phyloP scores from a whole-genome alignment of 148 eudicot species.

The Nepenthes gracilis region DNA sequence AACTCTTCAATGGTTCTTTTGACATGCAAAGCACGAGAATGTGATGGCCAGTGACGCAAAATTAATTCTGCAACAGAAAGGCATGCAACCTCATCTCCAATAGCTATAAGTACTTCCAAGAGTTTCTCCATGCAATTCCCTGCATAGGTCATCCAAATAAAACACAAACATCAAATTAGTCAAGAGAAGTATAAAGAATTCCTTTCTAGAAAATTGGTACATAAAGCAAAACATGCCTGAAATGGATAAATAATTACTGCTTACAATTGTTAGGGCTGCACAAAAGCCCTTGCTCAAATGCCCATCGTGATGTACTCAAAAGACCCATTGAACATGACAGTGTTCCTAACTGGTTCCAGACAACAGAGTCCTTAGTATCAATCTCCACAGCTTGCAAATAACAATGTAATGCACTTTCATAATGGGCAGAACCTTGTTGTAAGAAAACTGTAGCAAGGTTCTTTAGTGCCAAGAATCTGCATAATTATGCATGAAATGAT shows the following conservation, averaged over 20 bases:
- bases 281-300: slow-evolving; percentile 93
- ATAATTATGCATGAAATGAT: neutral
- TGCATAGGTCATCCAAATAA: slow-evolving; percentile 15
- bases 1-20: slow-evolving; percentile 76
- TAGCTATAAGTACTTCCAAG: slow-evolving; percentile 89
- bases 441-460: slow-evolving; percentile 91
- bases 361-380: slow-evolving; percentile 84
- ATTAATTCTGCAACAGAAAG: slow-evolving; percentile 86
- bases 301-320: slow-evolving; percentile 90
- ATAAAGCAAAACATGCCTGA: no score
- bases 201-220: no score
- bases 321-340: slow-evolving; percentile 90
- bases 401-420: slow-evolving; percentile 75
- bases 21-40: slow-evolving; percentile 87
- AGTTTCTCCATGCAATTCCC: slow-evolving; percentile 99
- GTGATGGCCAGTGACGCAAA: slow-evolving; percentile 93
- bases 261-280: slow-evolving; percentile 99
- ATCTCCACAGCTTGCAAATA: slow-evolving; percentile 99
- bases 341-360: slow-evolving; percentile 97
- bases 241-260: slow-evolving; percentile 9
- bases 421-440: slow-evolving; percentile 62
- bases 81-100: slow-evolving; percentile 91
- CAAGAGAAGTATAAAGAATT: neutral
- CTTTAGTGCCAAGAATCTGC: slow-evolving; percentile 88
- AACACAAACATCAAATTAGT: neutral